phyloP scores from a whole-genome alignment of 2,329 filamentous ascomycete species.

The Epichloe bromicola region DNA sequence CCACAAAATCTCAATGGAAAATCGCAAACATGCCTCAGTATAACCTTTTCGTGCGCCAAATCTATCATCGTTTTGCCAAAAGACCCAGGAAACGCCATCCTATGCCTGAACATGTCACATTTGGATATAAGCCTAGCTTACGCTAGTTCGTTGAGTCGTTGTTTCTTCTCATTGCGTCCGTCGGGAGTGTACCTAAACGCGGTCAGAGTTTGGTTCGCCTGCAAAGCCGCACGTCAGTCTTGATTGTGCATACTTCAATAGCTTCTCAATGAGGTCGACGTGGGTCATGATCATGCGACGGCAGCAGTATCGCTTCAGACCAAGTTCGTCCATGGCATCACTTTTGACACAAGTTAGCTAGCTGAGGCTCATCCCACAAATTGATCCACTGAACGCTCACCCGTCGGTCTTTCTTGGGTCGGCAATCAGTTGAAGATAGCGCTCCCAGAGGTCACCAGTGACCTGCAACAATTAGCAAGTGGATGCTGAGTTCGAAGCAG shows the following conservation, averaged over 20 bases:
- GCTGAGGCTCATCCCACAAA: background rate
- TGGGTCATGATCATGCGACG: slow-evolving; percentile 99
- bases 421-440: slow-evolving; percentile 80
- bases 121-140: slow-evolving; percentile 9
- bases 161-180: slow-evolving; percentile 50
- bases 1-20: background rate
- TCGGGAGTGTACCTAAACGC: slow-evolving; percentile 45
- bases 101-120: slow-evolving; percentile 14
- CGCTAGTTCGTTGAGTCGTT: slow-evolving; percentile 23
- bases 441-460: slow-evolving; percentile 93
- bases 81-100: slow-evolving; percentile 19
- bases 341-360: slow-evolving; percentile 30
- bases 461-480: slow-evolving; percentile 47
- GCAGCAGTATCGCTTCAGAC: slow-evolving; percentile 93
- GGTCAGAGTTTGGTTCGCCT: background rate
- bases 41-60: slow-evolving; percentile 16
- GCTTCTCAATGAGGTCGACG: slow-evolving; percentile 96
- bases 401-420: slow-evolving; percentile 57
- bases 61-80: slow-evolving; percentile 9
- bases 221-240: background rate
- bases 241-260: slow-evolving; percentile 59
- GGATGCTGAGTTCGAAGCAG: slow-evolving; percentile 8
- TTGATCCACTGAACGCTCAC: slow-evolving; percentile 29
- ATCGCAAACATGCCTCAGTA: background rate
- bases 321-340: slow-evolving; percentile 90